Base-by-base conservation (phyloP, 2,329 filamentous ascomycete genomes). In the Piedraia hortae region DNA sequence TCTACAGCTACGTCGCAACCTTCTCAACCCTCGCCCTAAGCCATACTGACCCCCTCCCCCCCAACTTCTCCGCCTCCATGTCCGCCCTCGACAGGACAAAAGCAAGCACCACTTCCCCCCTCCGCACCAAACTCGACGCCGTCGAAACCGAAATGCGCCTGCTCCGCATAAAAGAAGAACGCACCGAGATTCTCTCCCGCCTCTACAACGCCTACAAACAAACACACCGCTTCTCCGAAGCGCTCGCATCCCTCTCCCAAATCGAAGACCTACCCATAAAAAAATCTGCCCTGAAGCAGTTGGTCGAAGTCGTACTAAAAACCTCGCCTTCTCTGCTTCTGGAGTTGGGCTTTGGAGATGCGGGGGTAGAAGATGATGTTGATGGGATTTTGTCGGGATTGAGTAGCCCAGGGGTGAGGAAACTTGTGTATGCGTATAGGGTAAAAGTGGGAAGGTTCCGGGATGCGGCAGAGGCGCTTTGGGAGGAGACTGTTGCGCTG, bases 381-480 rank as follows among this genome's bases (percentile, higher is more conserved):
- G 23, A 31, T 10, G 28, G 30, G 9, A 27, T 26, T 11, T 33
- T 37, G 14, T 26, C 25, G 5, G 13, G 25, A 4, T 28, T 29
- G 6, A 59, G n/a, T n/a, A n/a, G n/a, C n/a, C n/a, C 65, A 1
- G 72, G 75, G 3, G 89, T 80, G 39, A 74, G 85, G 39, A 73
- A 82, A 36, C 70, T 91, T 25, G 61, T 93, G 21, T 90, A 91
- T 43, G 68, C 80, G 3, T 91, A 82, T 63, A 66, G 85, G 22
- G 69, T 90, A 32, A 66, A 66, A 29, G 69, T 69, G 32, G 64
- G 65, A 36, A 74, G 93, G 47, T 89, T 78, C 54, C 73, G 82
- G 19, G 85, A 82, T 22, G 64, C 63, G 3, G 59, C 62, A 1
- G 52, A 56, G 18, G 50, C 60, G 7, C 46, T 62, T 2, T 55